Percentiles rank a stretch among this genome's conserved stretches.
These are phyloP conservation scores for Quercus gilva DNA, from an alignment of 306 rosid genomes.

Conservation along the genomic window DNA sequence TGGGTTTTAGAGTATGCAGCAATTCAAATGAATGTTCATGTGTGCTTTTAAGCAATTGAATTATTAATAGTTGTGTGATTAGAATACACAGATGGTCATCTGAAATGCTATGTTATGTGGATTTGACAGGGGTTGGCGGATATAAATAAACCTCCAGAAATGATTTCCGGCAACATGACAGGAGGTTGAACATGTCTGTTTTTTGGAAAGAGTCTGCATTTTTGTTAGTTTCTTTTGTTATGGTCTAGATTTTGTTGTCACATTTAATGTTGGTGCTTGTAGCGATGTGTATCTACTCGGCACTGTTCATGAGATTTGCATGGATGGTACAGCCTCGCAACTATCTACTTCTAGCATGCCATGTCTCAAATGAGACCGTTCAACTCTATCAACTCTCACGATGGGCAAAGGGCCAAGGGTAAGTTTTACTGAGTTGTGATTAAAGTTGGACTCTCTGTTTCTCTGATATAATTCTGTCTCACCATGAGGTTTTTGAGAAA, in stretches of 20 bases:
- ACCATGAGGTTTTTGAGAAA: background rate
- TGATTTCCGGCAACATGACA: conserved; percentile 96
- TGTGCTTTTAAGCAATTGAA: too few relatives aligned
- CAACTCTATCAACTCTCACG: conserved; percentile 70
- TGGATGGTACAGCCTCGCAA: conserved; percentile 82
- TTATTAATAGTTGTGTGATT: too few relatives aligned
- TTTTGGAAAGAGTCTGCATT: background rate
- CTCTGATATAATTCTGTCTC: background rate
- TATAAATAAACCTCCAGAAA: conserved; percentile 86
- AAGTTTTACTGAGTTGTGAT: background rate
- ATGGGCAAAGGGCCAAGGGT: conserved; percentile 64
- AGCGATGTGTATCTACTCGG: conserved; percentile 68
- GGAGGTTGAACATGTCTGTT: conserved; percentile 51
- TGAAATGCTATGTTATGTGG: background rate
- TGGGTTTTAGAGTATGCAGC: too few relatives aligned
- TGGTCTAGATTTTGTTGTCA: conserved; percentile 3
- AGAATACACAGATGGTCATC: too few relatives aligned
- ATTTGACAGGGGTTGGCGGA: conserved; percentile 75
- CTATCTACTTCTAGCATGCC: conserved; percentile 62
- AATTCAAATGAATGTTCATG: too few relatives aligned
- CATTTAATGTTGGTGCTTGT: conserved; percentile 24
- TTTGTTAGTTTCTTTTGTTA: background rate
- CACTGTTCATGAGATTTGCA: conserved; percentile 69
- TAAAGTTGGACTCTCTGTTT: background rate
- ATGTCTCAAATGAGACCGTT: conserved; percentile 66